These are phyloP conservation scores for Hypoxylon fuscum DNA, from an alignment of 495 filamentous ascomycete species.

Conservation along the genomic window DNA sequence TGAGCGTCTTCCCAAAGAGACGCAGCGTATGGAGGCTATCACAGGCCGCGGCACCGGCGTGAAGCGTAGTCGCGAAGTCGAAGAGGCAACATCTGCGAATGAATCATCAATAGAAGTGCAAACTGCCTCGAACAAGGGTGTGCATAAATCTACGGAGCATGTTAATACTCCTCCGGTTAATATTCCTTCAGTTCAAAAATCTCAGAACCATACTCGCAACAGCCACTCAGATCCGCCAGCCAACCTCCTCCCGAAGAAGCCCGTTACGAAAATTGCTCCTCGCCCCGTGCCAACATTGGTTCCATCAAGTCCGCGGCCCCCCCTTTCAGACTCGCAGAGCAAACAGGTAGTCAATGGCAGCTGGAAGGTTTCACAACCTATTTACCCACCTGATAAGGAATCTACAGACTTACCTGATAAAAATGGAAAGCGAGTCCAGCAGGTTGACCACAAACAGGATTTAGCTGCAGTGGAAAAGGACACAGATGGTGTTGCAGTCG, in stretches of 20 bases:
- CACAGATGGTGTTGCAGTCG: neutral
- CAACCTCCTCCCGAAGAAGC: conserved; percentile 2
- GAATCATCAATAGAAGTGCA: conserved; percentile 20
- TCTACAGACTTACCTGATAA: conserved; percentile 1
- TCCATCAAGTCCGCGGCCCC: neutral
- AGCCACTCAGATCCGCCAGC: neutral
- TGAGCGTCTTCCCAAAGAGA: conserved; percentile 79
- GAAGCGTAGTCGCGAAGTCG: no score
- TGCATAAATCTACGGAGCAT: neutral
- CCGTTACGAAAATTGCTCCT: conserved; percentile 10
- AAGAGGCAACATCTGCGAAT: neutral
- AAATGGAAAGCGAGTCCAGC: neutral
- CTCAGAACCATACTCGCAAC: conserved; percentile 1
- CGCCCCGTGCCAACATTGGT: conserved; percentile 1
- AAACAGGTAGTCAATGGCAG: neutral
- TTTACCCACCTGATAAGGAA: neutral
- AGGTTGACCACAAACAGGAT: no score
- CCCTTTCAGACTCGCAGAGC: neutral
- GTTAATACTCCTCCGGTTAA: neutral
- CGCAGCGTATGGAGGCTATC: conserved; percentile 75
- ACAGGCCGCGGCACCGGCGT: conserved; percentile 42
- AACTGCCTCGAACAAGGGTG: neutral
- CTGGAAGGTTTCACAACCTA: neutral
- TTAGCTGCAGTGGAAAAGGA: neutral
- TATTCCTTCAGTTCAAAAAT: neutral